Conservation (phyloP, 106 monocot species). For the Cymbidium sinense region DNA sequence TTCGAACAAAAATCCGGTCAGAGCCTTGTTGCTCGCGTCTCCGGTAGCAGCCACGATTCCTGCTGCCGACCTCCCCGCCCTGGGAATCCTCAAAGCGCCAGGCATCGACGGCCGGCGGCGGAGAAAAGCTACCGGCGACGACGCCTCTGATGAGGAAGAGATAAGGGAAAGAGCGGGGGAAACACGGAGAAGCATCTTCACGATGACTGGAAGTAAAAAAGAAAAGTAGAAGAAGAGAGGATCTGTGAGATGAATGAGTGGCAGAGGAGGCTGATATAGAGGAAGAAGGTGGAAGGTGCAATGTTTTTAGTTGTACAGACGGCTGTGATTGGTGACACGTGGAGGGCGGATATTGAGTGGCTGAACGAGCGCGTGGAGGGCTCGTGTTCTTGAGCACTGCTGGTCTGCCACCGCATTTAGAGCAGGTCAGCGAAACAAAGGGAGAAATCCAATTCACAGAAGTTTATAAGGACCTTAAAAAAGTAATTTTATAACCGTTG, state of each 20-base stretch:
- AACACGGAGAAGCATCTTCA: neutral
- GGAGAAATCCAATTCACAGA: neutral
- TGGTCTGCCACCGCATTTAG: neutral
- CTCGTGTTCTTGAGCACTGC: constrained; percentile 8
- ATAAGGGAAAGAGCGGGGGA: neutral
- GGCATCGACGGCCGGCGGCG: neutral
- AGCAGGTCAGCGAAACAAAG: neutral
- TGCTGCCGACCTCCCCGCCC: neutral
- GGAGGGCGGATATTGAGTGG: constrained; percentile 11
- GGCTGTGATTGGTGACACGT: constrained; percentile 23
- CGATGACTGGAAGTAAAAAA: constrained; percentile 2
- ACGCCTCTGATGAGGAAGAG: neutral
- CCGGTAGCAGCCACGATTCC: constrained; percentile 4
- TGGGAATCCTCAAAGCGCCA: neutral
- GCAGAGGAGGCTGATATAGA: constrained; percentile 1
- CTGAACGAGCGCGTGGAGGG: constrained; percentile 19
- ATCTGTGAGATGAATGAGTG: neutral
- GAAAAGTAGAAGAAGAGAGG: neutral
- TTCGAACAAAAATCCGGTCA: constrained; percentile 53
- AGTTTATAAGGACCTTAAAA: neutral
- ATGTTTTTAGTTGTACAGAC: neutral
- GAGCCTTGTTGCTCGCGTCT: neutral
- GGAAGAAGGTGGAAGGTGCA: neutral
- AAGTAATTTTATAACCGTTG: neutral
- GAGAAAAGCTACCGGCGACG: neutral